Percentiles rank a stretch among this genome's conserved stretches.
Conservation (phyloP, 139 green algal species). For the Chlorella sp. region DNA sequence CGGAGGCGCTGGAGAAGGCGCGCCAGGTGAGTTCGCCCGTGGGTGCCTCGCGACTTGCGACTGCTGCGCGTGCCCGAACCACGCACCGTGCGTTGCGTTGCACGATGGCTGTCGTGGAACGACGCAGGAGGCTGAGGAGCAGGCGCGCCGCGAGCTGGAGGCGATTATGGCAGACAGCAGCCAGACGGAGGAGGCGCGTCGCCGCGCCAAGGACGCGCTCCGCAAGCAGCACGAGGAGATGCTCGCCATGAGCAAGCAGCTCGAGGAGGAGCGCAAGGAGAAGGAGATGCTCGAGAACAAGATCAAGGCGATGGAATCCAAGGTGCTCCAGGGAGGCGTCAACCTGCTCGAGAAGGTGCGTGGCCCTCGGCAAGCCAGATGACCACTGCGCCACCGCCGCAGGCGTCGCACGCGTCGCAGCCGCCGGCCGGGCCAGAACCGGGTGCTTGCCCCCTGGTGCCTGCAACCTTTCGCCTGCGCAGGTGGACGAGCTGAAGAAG, state of each 20-base stretch:
- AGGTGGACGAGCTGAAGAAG: conserved; percentile 57
- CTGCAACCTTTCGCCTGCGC: background rate
- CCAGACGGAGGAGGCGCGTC: conserved; percentile 35
- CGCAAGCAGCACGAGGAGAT: conserved; percentile 45
- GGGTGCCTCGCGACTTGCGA: background rate
- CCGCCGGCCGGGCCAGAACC: background rate
- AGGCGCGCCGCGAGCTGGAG: conserved; percentile 42
- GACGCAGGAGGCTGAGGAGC: conserved; percentile 37
- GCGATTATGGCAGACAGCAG: conserved; percentile 35
- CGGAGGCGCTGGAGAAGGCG: conserved; percentile 11
- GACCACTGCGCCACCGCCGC: no score
- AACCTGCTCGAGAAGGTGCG: conserved; percentile 61
- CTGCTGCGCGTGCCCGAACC: no score
- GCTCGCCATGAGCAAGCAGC: conserved; percentile 10
- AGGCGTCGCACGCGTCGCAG: no score
- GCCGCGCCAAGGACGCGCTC: conserved; percentile 32
- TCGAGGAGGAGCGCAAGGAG: conserved; percentile 22
- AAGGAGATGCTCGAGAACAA: conserved; percentile 26
- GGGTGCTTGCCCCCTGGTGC: background rate
- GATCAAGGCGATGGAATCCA: conserved; percentile 53
- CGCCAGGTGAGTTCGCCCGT: background rate
- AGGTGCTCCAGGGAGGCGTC: conserved; percentile 54
- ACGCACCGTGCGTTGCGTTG: no score
- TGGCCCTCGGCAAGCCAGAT: no score
- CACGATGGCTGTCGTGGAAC: no score